These are phyloP conservation scores for Pyrenophora graminea DNA, from an alignment of 2,329 filamentous ascomycete genomes.

Conservation along the genomic window DNA sequence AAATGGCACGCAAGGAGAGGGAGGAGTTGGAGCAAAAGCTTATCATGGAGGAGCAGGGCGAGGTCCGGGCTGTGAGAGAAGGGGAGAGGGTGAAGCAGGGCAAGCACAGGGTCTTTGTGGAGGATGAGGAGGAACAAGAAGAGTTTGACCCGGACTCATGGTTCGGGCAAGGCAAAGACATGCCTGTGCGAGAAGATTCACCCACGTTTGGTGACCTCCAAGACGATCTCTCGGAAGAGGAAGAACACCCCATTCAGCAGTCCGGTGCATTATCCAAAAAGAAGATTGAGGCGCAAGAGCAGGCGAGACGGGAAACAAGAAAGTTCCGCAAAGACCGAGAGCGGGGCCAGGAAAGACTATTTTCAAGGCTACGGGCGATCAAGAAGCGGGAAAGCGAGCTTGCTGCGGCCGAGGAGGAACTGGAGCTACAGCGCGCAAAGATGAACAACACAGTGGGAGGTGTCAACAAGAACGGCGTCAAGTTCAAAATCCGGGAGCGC, in stretches of 20 bases:
- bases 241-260: slow-evolving; percentile 24
- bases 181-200: slow-evolving; percentile 19
- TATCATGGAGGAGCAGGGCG: slow-evolving; percentile 44
- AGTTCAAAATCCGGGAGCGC: slow-evolving; percentile 66
- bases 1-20: slow-evolving; percentile 59
- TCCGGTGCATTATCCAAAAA: slow-evolving; percentile 38
- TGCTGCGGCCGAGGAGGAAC: slow-evolving; percentile 58
- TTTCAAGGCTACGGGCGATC: slow-evolving; percentile 57
- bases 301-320: slow-evolving; percentile 36
- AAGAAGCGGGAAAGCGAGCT: slow-evolving; percentile 61
- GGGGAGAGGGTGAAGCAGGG: slow-evolving; percentile 29
- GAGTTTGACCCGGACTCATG: slow-evolving; percentile 48
- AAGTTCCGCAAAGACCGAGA: slow-evolving; percentile 52
- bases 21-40: slow-evolving; percentile 52
- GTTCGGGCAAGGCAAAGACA: slow-evolving; percentile 43
- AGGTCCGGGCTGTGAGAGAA: slow-evolving; percentile 47
- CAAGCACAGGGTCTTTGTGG: slow-evolving; percentile 48
- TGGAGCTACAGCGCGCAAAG: slow-evolving; percentile 63
- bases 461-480: slow-evolving; percentile 65
- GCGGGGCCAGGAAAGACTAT: slow-evolving; percentile 54
- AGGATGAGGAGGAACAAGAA: slow-evolving; percentile 47
- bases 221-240: slow-evolving; percentile 27
- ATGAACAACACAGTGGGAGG: slow-evolving; percentile 66
- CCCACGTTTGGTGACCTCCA: slow-evolving; percentile 34
- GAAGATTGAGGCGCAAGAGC: slow-evolving; percentile 35